Base-by-base conservation (phyloP, 345 rosid genomes). In the Punica granatum region DNA sequence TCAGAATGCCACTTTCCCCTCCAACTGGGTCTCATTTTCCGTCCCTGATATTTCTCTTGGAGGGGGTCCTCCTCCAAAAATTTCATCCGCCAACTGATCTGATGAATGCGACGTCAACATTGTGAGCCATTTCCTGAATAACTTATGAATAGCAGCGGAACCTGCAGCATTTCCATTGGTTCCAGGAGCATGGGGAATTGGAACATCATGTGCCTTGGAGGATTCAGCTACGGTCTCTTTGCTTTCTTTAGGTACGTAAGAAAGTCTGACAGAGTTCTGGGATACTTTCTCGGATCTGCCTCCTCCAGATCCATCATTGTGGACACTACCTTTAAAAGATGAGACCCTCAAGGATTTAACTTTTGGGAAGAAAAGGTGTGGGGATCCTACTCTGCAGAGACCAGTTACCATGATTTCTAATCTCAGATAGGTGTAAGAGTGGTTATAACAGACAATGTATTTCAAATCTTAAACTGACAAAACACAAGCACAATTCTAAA, bases 41-140 rank as follows among this genome's bases (percentile, higher is more conserved):
- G 80, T 74, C 68, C 71, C 75, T 41, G 69, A 30, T 26, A 67
- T 65, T 23, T 78, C 80, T 21, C 49, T 75, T 43, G 84, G 83
- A 67, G 72, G 72, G 64, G 73, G 71, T 70, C 72, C 84, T 76
- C 80, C 89, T 69, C 75, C 82, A 76, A 88, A 26, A 69, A 83
- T 70, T 67, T 78, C 86, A 71, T 84, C 84, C 65, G 66, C 74
- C 59, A 73, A 86, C 78, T 82, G 85, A 80, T 66, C 69, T 4
- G 49, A 63, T 15, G 73, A 63, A 14, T 19, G 87, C 32, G 89
- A 78, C 49, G 82, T 73, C 78, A 86, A 67, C 75, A 85, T 65
- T 71, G 79, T 82, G 73, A 90, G 76, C 98, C 96, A 90, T 76
- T 88, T 90, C 83, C 83, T 88, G 75, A 92, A 92, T 67, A 88